Evolutionary conservation across 2,329 filamentous ascomycete species (phyloP), one percentile per base, ranked within the genome.

Genomic region (Aureobasidium sp.): DNA sequence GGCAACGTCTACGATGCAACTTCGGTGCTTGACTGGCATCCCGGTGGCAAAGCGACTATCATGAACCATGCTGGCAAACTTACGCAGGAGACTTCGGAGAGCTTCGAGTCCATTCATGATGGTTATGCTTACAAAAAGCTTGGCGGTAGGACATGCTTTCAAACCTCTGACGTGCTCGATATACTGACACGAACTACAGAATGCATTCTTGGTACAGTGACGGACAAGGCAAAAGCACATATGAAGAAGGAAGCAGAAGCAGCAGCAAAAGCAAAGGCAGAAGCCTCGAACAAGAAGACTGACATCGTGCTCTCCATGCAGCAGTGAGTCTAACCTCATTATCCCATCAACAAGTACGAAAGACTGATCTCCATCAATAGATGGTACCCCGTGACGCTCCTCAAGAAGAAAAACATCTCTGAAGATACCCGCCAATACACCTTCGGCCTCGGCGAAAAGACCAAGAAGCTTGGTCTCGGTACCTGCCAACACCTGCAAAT

Each of bases 401-500:
- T 72, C 39, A 66, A 71, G 11, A 72, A 75, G 27, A 68, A 75
- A 37, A 53, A 69, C 0, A 29, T 82, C 5, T 79, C 77, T 0
- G 64, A 75, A 31, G 78, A 82, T 61, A 79, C 77, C 0, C 67
- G 73, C 7, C 67, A 68, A 15, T 81, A 81, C 69, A 81, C 76
- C 3, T 81, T 82, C 67, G 60, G 70, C 37, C 73, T 81, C 1
- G 77, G 78, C 0, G 67, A 72, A 0, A 68, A 66, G 22, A 71
- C 72, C 37, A 70, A 73, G n/a, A 70, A 74, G 7, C 73, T 83
- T 0, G 79, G 80, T 0, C 68, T 82, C 0, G 74, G 73, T 17
- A 82, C 78, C 0, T 79, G 80, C 59, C 79, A 83, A 66, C 81
- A 83, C 65, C 69, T 83, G 24, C 75, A 81, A 60, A 64, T 83